Percentiles rank a stretch among this genome's conserved stretches.
These are phyloP conservation scores for Trypanosoma lewisi DNA, from an alignment of 208 protist species.

Conservation along the genomic window DNA sequence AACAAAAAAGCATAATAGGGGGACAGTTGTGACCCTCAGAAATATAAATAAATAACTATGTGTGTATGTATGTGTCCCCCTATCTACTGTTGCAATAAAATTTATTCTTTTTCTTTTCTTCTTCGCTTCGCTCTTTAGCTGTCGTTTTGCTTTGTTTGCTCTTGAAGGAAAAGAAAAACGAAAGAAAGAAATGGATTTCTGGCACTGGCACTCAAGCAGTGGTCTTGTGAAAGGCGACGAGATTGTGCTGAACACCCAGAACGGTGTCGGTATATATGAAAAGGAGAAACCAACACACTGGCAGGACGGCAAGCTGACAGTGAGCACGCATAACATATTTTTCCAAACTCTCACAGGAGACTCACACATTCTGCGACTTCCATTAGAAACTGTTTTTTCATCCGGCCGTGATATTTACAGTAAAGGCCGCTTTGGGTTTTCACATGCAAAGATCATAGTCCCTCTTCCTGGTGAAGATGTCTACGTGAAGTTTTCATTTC, in stretches of 20 bases:
- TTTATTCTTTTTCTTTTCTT: background rate
- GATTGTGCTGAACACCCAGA: constrained; percentile 45
- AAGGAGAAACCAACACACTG: constrained; percentile 48
- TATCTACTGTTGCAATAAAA: too few relatives aligned
- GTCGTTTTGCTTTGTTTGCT: too few relatives aligned
- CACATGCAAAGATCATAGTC: constrained; percentile 60
- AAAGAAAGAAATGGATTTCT: constrained; percentile 45
- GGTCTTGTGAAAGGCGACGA: constrained; percentile 36
- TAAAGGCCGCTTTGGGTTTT: constrained; percentile 39
- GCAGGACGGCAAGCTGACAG: constrained; percentile 53
- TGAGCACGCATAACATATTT: constrained; percentile 67
- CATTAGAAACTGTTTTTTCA: constrained; percentile 39
- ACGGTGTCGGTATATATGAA: constrained; percentile 56
- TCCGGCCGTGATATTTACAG: constrained; percentile 32
- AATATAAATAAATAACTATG: too few relatives aligned
- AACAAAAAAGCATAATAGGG: too few relatives aligned
- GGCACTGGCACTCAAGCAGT: constrained; percentile 30
- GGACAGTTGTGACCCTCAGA: too few relatives aligned
- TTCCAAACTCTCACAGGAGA: constrained; percentile 30
- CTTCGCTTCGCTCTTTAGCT: background rate
- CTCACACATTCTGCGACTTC: constrained; percentile 36
- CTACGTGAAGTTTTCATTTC: constrained; percentile 59
- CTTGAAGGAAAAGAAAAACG: background rate
- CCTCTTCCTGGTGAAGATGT: constrained; percentile 36
- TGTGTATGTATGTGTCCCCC: too few relatives aligned